Evolutionary conservation across 768 basidiomycete species (phyloP), one percentile per base, ranked within the genome.

Genomic region (Podaxis pistillaris): DNA sequence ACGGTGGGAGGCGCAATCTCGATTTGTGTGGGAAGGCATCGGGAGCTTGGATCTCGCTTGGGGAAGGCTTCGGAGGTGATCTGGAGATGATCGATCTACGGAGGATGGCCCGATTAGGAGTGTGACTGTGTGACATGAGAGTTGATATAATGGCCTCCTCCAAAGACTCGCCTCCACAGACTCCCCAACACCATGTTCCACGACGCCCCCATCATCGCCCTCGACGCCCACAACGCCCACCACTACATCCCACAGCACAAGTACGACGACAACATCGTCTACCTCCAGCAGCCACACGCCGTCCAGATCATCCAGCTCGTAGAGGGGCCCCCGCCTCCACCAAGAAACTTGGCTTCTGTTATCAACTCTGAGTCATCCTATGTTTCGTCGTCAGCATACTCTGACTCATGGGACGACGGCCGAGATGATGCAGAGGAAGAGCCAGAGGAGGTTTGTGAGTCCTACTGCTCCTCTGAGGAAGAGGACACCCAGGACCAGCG

Each of bases 301-400:
- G 74, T 86, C 22, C 83, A 87, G 71, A 85, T 90, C 76, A 91
- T 91, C 56, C 84, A 90, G 75, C 89, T 91, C 73, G 84, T 86
- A 55, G 89, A 91, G 69, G 86, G 81, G 7, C 71, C 83, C 0
- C 81, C 88, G 1, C 88, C 88, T 0, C 84, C 88, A 2, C 81
- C 79, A 12, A 75, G 78, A 44, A 75, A 68, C 54, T 74, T 79
- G 49, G 72, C 76, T 52, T 81, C 74, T 64, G 75, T 74, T 61
- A 71, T 76, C 47, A 65, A 69, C 69, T 74, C 74, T 36, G 76
- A 78, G 7, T 82, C 75, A 52, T 77, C 74, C 6, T 76, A 73
- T 15, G 73, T 73, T 17, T 76, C 75, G 2, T 78, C 77, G 5
- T 79, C 79, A 0, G 79, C 73, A 26, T 70, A 64, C 30, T 74